Evolutionary conservation across 1,284 basidiomycete species (phyloP).

Genomic region (Moniliophthora roreri): DNA sequence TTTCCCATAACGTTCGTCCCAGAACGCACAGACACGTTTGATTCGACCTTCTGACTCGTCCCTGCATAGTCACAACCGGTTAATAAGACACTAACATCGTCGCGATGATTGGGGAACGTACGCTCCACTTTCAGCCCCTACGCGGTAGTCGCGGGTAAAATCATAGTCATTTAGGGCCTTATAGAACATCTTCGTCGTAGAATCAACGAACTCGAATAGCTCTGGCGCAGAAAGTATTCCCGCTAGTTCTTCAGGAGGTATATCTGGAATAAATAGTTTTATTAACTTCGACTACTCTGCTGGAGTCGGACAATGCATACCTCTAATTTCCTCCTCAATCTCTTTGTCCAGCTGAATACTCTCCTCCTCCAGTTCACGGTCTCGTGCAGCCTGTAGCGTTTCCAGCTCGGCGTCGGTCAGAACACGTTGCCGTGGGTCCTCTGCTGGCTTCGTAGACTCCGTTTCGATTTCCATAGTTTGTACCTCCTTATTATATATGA

Average conservation of each 20-base stretch:
- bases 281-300: neutral
- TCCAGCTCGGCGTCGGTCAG: slow-evolving; percentile 64
- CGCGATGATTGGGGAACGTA: slow-evolving; percentile 34
- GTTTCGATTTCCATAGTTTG: slow-evolving; percentile 77
- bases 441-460: slow-evolving; percentile 37
- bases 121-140: slow-evolving; percentile 76
- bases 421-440: slow-evolving; percentile 74
- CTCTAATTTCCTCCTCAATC: slow-evolving; percentile 81
- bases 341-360: slow-evolving; percentile 76
- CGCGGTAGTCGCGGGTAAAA: slow-evolving; percentile 93
- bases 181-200: slow-evolving; percentile 94
- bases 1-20: slow-evolving; percentile 84
- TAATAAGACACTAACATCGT: slow-evolving; percentile 6
- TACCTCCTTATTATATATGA: slow-evolving; percentile 92
- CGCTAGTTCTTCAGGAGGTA: slow-evolving; percentile 81
- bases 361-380: slow-evolving; percentile 81
- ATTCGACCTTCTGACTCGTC: slow-evolving; percentile 89
- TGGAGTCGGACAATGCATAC: slow-evolving; percentile 32
- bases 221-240: slow-evolving; percentile 85
- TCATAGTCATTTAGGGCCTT: slow-evolving; percentile 98
- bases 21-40: slow-evolving; percentile 87
- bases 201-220: slow-evolving; percentile 92
- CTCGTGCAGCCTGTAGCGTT: slow-evolving; percentile 66
- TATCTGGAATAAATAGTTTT: slow-evolving; percentile 45
- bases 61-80: slow-evolving; percentile 39